Conservation (phyloP, 306 rosid species). For the Casuarina equisetifolia region DNA sequence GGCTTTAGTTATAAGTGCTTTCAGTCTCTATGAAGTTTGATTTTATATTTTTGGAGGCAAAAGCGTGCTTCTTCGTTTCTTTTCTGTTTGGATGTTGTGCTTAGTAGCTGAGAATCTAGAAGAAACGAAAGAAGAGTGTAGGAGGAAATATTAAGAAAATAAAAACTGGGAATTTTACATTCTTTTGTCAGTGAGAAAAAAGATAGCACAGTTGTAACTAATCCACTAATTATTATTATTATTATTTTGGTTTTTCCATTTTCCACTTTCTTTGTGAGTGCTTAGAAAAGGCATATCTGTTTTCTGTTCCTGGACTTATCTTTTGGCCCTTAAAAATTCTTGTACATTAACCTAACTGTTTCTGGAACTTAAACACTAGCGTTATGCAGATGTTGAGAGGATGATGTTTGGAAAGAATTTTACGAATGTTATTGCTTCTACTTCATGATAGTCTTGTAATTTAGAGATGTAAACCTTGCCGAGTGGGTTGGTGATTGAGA, state of each 20-base stretch:
- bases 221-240: too few species aligned
- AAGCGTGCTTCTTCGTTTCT: too few species aligned
- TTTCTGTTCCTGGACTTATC: not conserved
- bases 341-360: not conserved
- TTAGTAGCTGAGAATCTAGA: not conserved
- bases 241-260: too few species aligned
- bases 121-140: not conserved
- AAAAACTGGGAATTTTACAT: not conserved
- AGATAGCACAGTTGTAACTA: too few species aligned
- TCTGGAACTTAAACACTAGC: not conserved
- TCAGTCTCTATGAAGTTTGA: not conserved
- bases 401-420: not conserved
- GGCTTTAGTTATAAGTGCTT: not conserved
- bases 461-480: not conserved
- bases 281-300: not conserved
- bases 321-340: not conserved
- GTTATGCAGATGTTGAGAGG: not conserved
- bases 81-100: not conserved
- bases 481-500: not conserved
- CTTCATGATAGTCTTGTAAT: not conserved
- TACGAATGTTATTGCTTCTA: not conserved
- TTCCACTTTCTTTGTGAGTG: not conserved
- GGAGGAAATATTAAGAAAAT: not conserved
- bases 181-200: not conserved
- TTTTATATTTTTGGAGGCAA: too few species aligned